Conservation (phyloP, 2,329 filamentous ascomycete species). For the Lachnellula subtilissima region DNA sequence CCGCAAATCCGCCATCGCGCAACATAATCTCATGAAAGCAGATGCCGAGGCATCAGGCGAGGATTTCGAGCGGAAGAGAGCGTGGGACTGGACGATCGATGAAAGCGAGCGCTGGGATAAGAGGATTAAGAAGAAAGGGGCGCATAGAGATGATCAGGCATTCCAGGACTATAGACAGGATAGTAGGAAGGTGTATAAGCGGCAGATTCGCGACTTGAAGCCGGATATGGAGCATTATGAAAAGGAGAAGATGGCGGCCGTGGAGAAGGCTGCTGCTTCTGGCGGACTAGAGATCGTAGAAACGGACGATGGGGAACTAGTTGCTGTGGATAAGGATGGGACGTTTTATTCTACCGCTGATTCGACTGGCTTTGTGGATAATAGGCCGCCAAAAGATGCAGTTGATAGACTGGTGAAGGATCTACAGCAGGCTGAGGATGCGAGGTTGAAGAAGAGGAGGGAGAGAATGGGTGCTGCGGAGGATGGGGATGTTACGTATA, state of each 20-base stretch:
- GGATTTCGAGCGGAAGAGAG: constrained; percentile 95
- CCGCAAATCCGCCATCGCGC: constrained; percentile 80
- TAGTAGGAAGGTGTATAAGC: constrained; percentile 88
- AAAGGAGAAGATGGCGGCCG: constrained; percentile 75
- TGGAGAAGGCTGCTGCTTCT: constrained; percentile 77
- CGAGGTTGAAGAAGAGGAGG: constrained; percentile 76
- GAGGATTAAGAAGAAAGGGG: constrained; percentile 78
- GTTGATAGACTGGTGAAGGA: constrained; percentile 85
- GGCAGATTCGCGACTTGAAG: constrained; percentile 73
- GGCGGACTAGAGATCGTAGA: constrained; percentile 91
- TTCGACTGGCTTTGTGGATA: constrained; percentile 73
- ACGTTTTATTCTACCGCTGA: constrained; percentile 88
- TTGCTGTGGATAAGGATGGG: constrained; percentile 88
- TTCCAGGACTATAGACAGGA: constrained; percentile 88
- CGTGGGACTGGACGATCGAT: constrained; percentile 98
- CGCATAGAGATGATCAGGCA: constrained; percentile 75
- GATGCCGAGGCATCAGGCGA: constrained; percentile 80
- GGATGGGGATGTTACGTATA: constrained; percentile 91
- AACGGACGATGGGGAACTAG: constrained; percentile 89
- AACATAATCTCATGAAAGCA: constrained; percentile 89
- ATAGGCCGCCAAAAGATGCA: constrained; percentile 80
- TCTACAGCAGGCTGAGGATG: constrained; percentile 82
- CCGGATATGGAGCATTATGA: constrained; percentile 82
- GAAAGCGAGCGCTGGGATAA: constrained; percentile 94
- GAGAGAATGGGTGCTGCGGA: constrained; percentile 76